Percentiles rank a stretch among this genome's conserved stretches.
Evolutionary conservation across 2,329 filamentous ascomycete species (phyloP).

Genomic region (Colletotrichum sp.): DNA sequence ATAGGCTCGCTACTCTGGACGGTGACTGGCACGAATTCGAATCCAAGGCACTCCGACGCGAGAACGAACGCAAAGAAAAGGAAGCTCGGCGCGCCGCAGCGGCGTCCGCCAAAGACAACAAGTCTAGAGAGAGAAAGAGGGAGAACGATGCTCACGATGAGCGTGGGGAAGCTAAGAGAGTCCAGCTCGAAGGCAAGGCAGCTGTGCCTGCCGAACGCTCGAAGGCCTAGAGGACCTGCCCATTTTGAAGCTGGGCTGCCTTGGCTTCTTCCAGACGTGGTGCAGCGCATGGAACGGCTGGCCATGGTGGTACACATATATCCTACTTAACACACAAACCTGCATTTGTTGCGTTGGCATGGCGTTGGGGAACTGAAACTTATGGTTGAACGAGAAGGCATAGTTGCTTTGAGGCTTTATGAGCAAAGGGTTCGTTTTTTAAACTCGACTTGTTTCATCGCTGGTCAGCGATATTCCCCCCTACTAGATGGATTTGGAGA

Average conservation of each 20-base stretch:
- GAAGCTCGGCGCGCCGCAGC: slow-evolving; percentile 49
- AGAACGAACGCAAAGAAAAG: slow-evolving; percentile 74
- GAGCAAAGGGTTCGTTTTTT: background rate
- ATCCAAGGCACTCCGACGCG: slow-evolving; percentile 90
- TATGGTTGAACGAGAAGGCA: background rate
- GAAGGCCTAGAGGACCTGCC: background rate
- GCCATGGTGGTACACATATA: background rate
- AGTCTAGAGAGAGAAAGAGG: slow-evolving; percentile 45
- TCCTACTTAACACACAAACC: background rate
- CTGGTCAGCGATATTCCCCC: background rate
- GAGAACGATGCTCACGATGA: slow-evolving; percentile 34
- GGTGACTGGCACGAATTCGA: slow-evolving; percentile 99
- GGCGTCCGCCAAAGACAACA: slow-evolving; percentile 37
- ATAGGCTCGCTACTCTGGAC: slow-evolving; percentile 76
- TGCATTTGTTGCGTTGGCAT: slow-evolving; percentile 19
- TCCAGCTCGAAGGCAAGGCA: slow-evolving; percentile 19
- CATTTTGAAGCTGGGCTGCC: background rate
- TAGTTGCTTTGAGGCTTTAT: background rate
- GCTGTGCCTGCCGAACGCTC: slow-evolving; percentile 1
- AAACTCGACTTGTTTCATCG: background rate
- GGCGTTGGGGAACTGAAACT: slow-evolving; percentile 12
- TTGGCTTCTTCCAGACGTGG: background rate
- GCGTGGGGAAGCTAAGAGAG: slow-evolving; percentile 35
- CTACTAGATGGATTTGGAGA: background rate
- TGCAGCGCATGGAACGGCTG: background rate